These are phyloP conservation scores for Cicer yamashitae DNA, from an alignment of 306 rosid genomes.

Conservation along the genomic window DNA sequence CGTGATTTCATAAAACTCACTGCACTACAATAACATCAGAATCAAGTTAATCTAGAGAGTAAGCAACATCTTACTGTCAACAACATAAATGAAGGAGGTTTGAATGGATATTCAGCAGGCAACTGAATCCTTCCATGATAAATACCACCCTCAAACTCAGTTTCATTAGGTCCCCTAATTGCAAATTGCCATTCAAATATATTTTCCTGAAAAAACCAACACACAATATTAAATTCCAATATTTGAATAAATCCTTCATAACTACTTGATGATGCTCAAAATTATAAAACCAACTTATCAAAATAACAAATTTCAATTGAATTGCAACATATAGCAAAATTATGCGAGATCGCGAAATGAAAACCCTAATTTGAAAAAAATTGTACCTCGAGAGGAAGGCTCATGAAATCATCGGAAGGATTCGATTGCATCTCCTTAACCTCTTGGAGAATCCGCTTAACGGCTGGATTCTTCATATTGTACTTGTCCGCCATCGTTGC, in stretches of 20 bases:
- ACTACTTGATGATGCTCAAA: background rate
- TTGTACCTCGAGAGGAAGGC: conserved; percentile 91
- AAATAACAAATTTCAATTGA: background rate
- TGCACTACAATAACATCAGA: conserved; percentile 1
- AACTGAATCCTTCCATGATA: conserved; percentile 85
- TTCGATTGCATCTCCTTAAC: conserved; percentile 92
- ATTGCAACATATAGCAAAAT: background rate
- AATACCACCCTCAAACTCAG: conserved; percentile 92
- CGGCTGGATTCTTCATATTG: conserved; percentile 88
- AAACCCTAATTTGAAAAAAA: conserved; percentile 40
- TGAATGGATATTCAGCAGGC: conserved; percentile 91
- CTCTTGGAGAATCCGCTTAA: conserved; percentile 95
- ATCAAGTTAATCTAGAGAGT: background rate
- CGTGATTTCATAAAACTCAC: too few relatives aligned
- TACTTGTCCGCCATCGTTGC: conserved; percentile 70
- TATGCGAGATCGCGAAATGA: background rate
- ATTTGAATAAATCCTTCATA: background rate
- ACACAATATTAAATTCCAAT: background rate
- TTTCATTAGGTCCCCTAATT: conserved; percentile 71
- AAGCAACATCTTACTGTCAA: conserved; percentile 63
- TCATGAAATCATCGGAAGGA: conserved; percentile 94
- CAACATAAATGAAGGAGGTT: conserved; percentile 91
- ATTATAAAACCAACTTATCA: background rate
- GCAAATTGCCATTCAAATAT: conserved; percentile 98
- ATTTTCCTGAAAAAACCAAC: conserved; percentile 69